Percentiles rank a stretch among this genome's conserved stretches.
These are phyloP conservation scores for Cercis canadensis DNA, from an alignment of 306 rosid species.

Conservation along the genomic window DNA sequence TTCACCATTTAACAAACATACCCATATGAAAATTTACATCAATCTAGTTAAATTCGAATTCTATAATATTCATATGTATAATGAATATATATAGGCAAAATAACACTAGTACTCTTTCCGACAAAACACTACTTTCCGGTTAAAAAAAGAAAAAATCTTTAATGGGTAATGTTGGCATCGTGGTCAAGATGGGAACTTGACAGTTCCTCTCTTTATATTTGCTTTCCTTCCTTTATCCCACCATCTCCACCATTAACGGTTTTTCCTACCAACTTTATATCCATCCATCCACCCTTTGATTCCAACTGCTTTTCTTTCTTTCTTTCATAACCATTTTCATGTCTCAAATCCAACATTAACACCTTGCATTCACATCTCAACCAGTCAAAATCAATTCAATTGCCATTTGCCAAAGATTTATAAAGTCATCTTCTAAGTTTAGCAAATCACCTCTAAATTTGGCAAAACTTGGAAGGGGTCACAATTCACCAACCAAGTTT, in stretches of 20 bases:
- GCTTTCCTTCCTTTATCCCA: background rate
- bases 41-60: no score
- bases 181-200: no score
- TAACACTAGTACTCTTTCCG: no score
- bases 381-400: background rate
- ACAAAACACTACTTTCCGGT: no score
- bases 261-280: constrained; percentile 41
- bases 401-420: background rate
- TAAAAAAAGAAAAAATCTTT: no score
- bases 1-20: no score
- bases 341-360: constrained; percentile 32
- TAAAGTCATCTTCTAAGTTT: background rate
- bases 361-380: background rate
- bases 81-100: no score
- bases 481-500: constrained; percentile 1
- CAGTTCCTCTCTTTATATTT: no score
- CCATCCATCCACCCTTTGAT: background rate
- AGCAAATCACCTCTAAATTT: constrained; percentile 18
- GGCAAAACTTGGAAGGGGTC: constrained; percentile 15
- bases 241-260: constrained; percentile 56
- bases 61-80: no score
- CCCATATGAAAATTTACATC: no score
- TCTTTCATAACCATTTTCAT: constrained; percentile 34
- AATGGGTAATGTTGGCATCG: no score
- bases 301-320: constrained; percentile 45